Evolutionary conservation across 2,329 filamentous ascomycete species (phyloP).

Genomic region (Paracoccidioides lutzii): DNA sequence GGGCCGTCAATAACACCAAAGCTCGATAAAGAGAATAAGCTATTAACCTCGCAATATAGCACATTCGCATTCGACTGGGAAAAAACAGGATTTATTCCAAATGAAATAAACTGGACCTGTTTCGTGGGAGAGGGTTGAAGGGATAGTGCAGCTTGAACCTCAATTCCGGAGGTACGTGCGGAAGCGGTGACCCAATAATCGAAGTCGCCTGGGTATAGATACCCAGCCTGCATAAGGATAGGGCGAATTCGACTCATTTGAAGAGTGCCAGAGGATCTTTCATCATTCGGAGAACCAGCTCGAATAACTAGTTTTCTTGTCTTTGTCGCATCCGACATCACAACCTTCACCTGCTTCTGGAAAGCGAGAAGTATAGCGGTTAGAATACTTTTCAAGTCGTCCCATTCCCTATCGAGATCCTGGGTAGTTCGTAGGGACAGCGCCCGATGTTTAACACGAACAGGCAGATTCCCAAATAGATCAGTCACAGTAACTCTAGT

Average conservation of each 20-base stretch:
- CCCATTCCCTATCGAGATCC: constrained; percentile 52
- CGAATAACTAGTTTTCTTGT: constrained; percentile 25
- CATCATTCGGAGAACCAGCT: neutral
- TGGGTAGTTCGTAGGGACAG: constrained; percentile 38
- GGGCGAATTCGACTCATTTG: constrained; percentile 24
- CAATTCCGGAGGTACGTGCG: constrained; percentile 49
- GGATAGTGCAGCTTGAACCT: constrained; percentile 59
- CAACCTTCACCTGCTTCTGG: constrained; percentile 44
- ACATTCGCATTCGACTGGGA: constrained; percentile 45
- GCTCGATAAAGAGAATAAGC: constrained; percentile 58
- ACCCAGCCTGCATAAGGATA: constrained; percentile 53
- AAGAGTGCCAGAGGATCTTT: neutral
- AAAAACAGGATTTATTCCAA: constrained; percentile 56
- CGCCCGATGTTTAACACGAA: constrained; percentile 69
- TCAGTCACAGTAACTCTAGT: constrained; percentile 65
- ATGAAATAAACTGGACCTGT: constrained; percentile 64
- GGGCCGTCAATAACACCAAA: constrained; percentile 54
- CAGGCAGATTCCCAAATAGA: constrained; percentile 81
- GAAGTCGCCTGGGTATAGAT: constrained; percentile 42
- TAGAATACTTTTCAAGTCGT: constrained; percentile 45
- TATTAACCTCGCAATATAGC: constrained; percentile 68
- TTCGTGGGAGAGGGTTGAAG: constrained; percentile 57
- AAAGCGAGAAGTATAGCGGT: constrained; percentile 60
- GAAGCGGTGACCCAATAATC: constrained; percentile 57
- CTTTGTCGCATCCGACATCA: constrained; percentile 41